A percentile compares a stretch with the other conserved stretches of the same genome.
phyloP scores from a whole-genome alignment of 1,284 basidiomycete genomes.

The Marasmius oreades region DNA sequence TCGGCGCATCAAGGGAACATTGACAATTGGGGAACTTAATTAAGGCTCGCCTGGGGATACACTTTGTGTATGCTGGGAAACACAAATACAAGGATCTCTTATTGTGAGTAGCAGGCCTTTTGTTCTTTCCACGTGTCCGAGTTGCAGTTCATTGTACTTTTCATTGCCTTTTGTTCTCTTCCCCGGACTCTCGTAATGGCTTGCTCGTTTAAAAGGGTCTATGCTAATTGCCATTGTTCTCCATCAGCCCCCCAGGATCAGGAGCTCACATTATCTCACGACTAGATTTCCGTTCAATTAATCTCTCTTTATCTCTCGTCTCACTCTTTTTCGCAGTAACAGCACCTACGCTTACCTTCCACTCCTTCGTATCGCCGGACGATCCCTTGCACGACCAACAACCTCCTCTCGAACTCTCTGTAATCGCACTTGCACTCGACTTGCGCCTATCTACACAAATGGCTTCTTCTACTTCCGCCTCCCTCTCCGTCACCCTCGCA shows the following conservation, averaged over 20 bases:
- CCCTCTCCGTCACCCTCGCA: slow-evolving; percentile 61
- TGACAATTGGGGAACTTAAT: background rate
- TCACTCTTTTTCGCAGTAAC: slow-evolving; percentile 14
- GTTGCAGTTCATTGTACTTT: background rate
- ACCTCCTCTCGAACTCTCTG: background rate
- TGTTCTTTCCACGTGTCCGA: background rate
- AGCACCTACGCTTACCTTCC: slow-evolving; percentile 17
- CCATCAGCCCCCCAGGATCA: background rate
- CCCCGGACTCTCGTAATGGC: slow-evolving; percentile 1
- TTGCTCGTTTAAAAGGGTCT: background rate
- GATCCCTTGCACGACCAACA: slow-evolving; percentile 34
- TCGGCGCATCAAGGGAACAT: background rate
- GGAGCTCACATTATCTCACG: background rate
- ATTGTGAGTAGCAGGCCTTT: background rate
- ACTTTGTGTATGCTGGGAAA: background rate
- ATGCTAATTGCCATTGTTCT: background rate
- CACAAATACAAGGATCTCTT: background rate
- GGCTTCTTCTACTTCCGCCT: slow-evolving; percentile 44
- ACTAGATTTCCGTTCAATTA: slow-evolving; percentile 1
- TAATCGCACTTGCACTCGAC: background rate
- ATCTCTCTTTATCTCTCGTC: slow-evolving; percentile 1
- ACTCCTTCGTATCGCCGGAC: slow-evolving; percentile 58
- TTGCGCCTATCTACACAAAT: slow-evolving; percentile 22
- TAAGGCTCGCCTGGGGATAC: background rate
- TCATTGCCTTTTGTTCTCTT: background rate